Conservation (phyloP, 2,329 filamentous ascomycete genomes). For the Paraphoma sp. region DNA sequence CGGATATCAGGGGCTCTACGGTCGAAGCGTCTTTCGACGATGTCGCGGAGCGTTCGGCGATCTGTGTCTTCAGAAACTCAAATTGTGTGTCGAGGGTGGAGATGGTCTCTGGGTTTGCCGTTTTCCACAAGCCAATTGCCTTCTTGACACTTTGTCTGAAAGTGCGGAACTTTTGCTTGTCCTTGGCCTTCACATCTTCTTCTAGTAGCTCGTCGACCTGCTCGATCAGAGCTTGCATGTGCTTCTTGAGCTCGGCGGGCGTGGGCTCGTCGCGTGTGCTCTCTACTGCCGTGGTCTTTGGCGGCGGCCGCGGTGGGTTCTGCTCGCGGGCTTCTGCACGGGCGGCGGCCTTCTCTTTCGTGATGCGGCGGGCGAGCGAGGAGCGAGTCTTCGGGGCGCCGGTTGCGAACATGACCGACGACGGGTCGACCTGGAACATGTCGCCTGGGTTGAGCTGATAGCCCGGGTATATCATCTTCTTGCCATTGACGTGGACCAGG, state of each 20-base stretch:
- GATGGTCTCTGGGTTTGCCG: conserved; percentile 52
- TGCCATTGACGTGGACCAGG: conserved; percentile 92
- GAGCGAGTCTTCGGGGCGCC: conserved; percentile 69
- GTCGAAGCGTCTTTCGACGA: conserved; percentile 2
- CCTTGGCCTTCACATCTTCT: conserved; percentile 67
- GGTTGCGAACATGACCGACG: conserved; percentile 87
- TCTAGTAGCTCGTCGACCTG: conserved; percentile 68
- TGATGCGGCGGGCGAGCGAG: conserved; percentile 34
- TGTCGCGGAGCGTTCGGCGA: conserved; percentile 18
- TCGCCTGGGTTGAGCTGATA: conserved; percentile 97
- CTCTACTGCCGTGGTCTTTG: conserved; percentile 5
- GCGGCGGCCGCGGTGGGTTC: conserved; percentile 22
- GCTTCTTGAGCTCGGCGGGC: conserved; percentile 39
- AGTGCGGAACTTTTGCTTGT: conserved; percentile 77
- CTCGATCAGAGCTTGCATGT: conserved; percentile 42
- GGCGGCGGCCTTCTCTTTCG: conserved; percentile 37
- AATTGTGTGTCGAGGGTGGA: conserved; percentile 54
- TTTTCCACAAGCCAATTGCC: conserved; percentile 63
- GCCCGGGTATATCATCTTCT: conserved; percentile 92
- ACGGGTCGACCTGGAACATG: conserved; percentile 94
- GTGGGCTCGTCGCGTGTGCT: conserved; percentile 34
- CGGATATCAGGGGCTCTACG: conserved; percentile 34
- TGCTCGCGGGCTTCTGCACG: conserved; percentile 35
- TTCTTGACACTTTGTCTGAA: conserved; percentile 71
- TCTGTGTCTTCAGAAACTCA: conserved; percentile 51